These are phyloP conservation scores for Coemansia sp. DNA, from an alignment of 192 early-diverging fungal species.

Conservation along the genomic window DNA sequence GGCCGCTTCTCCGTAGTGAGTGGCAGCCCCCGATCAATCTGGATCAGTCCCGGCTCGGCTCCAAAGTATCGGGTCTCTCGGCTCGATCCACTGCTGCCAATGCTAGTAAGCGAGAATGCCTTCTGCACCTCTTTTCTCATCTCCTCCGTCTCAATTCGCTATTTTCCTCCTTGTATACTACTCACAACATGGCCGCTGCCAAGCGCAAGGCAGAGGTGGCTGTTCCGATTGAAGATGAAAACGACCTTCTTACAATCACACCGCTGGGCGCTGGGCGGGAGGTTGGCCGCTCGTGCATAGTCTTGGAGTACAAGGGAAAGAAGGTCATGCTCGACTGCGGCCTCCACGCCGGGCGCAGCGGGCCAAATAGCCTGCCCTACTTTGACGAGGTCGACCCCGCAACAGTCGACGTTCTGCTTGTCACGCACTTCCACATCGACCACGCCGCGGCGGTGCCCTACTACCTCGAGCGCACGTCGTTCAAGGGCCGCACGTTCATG, in stretches of 20 bases:
- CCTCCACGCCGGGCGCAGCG: conserved; percentile 90
- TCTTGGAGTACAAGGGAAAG: conserved; percentile 96
- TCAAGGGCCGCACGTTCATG: conserved; percentile 98
- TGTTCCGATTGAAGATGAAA: conserved; percentile 65
- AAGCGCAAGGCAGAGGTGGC: conserved; percentile 40
- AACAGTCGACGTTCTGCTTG: conserved; percentile 84
- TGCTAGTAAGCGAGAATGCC: too few species aligned
- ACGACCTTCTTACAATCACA: conserved; percentile 87
- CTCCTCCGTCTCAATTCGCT: too few species aligned
- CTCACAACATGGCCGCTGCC: conserved; percentile 10
- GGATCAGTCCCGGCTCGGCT: neutral
- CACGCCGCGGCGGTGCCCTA: conserved; percentile 97
- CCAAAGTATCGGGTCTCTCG: neutral
- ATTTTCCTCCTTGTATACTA: neutral
- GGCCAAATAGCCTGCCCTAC: conserved; percentile 91
- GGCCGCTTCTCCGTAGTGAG: too few species aligned
- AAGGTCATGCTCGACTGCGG: conserved; percentile 97
- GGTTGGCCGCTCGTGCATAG: conserved; percentile 92
- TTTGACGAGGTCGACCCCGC: conserved; percentile 93
- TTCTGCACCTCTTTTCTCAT: too few species aligned
- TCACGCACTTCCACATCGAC: conserved; percentile 98
- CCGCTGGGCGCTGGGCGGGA: conserved; percentile 98
- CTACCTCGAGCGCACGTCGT: conserved; percentile 96
- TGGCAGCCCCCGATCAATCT: too few species aligned
- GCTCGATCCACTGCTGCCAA: neutral